Base-by-base conservation (phyloP, 1,139 yeast species). In the Hyphopichia pseudoburtonii region DNA sequence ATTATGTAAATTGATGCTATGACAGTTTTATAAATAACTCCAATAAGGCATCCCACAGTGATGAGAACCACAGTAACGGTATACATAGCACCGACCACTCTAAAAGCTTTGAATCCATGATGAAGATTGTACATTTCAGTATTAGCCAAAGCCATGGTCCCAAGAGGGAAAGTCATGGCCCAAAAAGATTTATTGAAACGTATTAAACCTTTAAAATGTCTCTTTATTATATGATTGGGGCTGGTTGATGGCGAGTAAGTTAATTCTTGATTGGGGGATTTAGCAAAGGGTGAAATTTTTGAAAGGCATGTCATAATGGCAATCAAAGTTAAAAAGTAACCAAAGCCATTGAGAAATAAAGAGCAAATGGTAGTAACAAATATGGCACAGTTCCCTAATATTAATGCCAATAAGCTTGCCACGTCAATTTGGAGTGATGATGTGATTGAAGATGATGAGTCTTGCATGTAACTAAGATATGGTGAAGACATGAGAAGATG, bases 111-210 rank as follows among this genome's bases (percentile, higher is more conserved):
- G 46, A 80, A 63, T 1, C 65, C 66, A 5, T 73, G 70, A 35
- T 64, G 70, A 5, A 73, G 57, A 2, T 44, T 49, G 28, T 69
- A 77, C 19, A 87, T 54, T 47, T 77, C 75, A 16, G 67, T 57
- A 46, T 79, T 74, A 3, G 87, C 78, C 16, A 85, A 59, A 0
- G 83, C 68, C 82, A 86, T 82, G 0, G 96, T 87, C 3, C 96
- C 96, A 48, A 87, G 54, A 2, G 96, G 96, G 80, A 89, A 89
- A 44, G 96, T 85, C 70, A 86, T 78, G 22, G 89, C 80, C 95
- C 96, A 88, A 75, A 84, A 86, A 0, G 81, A 78, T 46, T 75
- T 73, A 41, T 73, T 70, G 66, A 80, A 86, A 33, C 52, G 52
- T 21, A 72, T 54, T 12, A 56, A 47, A 1, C 75, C 72, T 24